phyloP scores from a whole-genome alignment of 2,329 filamentous ascomycete genomes.

The Cladobotryum mycophilum region DNA sequence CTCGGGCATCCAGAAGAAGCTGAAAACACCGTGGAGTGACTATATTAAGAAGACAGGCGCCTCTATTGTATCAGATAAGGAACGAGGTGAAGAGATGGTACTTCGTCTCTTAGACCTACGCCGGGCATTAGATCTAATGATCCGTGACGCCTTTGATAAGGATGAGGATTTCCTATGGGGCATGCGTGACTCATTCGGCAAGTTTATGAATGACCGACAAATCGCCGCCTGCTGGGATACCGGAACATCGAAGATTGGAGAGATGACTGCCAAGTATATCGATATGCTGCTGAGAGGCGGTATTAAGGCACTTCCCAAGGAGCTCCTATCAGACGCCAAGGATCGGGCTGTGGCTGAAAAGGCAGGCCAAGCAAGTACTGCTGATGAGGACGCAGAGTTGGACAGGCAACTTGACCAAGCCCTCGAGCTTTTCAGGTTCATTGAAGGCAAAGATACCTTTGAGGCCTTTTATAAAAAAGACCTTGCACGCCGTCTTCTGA shows the following conservation, averaged over 20 bases:
- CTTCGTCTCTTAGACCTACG: constrained; percentile 75
- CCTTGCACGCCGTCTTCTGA: constrained; percentile 78
- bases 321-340: constrained; percentile 56
- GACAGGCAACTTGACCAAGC: constrained; percentile 89
- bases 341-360: constrained; percentile 53
- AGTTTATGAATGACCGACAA: constrained; percentile 88
- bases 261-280: constrained; percentile 98
- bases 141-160: constrained; percentile 68
- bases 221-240: constrained; percentile 66
- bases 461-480: constrained; percentile 99
- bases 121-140: constrained; percentile 67
- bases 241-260: constrained; percentile 87
- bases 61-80: constrained; percentile 71
- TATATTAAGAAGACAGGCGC: constrained; percentile 75
- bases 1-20: constrained; percentile 60
- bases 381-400: constrained; percentile 87
- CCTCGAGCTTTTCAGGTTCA: constrained; percentile 90
- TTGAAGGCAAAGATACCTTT: constrained; percentile 95
- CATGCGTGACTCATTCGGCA: constrained; percentile 78
- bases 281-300: constrained; percentile 84
- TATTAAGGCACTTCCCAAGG: constrained; percentile 71
- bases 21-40: constrained; percentile 67
- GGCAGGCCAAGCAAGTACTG: constrained; percentile 58
- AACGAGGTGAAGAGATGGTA: constrained; percentile 79
- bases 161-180: constrained; percentile 72